phyloP scores from a whole-genome alignment of 2,329 filamentous ascomycete genomes.

The Aspergillus sp. region DNA sequence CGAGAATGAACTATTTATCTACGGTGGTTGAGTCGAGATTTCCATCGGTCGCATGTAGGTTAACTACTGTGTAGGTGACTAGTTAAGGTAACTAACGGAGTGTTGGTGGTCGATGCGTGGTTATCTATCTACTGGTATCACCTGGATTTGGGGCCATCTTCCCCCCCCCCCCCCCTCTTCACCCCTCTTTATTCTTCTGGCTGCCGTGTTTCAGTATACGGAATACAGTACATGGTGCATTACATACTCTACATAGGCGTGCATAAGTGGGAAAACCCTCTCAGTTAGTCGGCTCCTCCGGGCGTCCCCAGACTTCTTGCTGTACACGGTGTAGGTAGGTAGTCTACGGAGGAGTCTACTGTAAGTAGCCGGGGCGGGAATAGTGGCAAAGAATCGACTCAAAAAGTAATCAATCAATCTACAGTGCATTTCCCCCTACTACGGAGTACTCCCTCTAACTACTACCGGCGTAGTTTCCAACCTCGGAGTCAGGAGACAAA shows the following conservation, averaged over 20 bases:
- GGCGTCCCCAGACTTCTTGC: too few relatives aligned
- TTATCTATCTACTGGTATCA: not conserved
- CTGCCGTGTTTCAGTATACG: not conserved
- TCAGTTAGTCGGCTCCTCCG: too few relatives aligned
- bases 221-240: not conserved
- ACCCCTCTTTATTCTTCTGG: not conserved
- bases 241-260: not conserved
- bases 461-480: too few relatives aligned
- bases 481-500: not conserved
- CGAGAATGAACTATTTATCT: not conserved
- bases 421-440: too few relatives aligned
- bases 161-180: too few relatives aligned
- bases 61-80: too few relatives aligned
- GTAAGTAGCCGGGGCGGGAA: not conserved
- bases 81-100: too few relatives aligned
- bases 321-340: too few relatives aligned
- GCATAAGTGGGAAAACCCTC: not conserved
- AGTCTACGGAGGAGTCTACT: too few relatives aligned
- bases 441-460: too few relatives aligned
- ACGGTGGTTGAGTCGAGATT: not conserved
- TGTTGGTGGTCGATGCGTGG: not conserved
- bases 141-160: not conserved
- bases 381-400: not conserved
- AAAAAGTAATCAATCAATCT: not conserved
- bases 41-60: not conserved